Percentiles rank a stretch among this genome's conserved stretches.
These are phyloP conservation scores for Scytalidium sp. DNA, from an alignment of 2,329 filamentous ascomycete species.

Conservation along the genomic window DNA sequence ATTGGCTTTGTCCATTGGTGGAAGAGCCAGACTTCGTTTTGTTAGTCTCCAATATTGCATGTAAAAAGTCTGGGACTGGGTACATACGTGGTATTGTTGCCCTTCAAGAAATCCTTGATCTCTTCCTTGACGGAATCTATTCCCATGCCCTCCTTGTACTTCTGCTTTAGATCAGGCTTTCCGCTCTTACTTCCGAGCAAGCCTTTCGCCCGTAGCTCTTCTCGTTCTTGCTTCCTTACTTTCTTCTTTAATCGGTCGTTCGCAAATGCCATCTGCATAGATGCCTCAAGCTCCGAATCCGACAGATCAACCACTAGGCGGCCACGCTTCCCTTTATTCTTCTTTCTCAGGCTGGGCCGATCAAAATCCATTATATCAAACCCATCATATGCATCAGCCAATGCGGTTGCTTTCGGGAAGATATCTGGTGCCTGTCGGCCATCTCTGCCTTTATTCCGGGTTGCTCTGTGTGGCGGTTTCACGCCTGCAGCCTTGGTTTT, in stretches of 20 bases:
- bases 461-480: too few relatives aligned
- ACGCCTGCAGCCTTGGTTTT: neutral
- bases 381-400: conserved; percentile 55
- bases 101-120: conserved; percentile 67
- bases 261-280: conserved; percentile 57
- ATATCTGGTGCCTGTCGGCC: conserved; percentile 14
- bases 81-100: conserved; percentile 58
- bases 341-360: conserved; percentile 62
- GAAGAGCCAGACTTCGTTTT: conserved; percentile 62
- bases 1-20: conserved; percentile 77
- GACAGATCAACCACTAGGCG: conserved; percentile 52
- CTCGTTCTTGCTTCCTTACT: conserved; percentile 65
- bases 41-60: conserved; percentile 7
- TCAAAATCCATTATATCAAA: conserved; percentile 87
- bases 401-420: conserved; percentile 52
- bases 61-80: neutral
- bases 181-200: conserved; percentile 56
- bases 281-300: conserved; percentile 64
- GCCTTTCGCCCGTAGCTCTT: conserved; percentile 63
- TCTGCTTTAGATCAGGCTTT: conserved; percentile 57
- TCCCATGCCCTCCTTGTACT: conserved; percentile 71
- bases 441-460: conserved; percentile 19
- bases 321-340: conserved; percentile 59
- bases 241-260: conserved; percentile 72
- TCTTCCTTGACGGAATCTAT: conserved; percentile 70